A percentile compares a stretch with the other conserved stretches of the same genome.
These are phyloP conservation scores for Nigrospora sphaerica DNA, from an alignment of 2,329 filamentous ascomycete genomes.

Conservation along the genomic window DNA sequence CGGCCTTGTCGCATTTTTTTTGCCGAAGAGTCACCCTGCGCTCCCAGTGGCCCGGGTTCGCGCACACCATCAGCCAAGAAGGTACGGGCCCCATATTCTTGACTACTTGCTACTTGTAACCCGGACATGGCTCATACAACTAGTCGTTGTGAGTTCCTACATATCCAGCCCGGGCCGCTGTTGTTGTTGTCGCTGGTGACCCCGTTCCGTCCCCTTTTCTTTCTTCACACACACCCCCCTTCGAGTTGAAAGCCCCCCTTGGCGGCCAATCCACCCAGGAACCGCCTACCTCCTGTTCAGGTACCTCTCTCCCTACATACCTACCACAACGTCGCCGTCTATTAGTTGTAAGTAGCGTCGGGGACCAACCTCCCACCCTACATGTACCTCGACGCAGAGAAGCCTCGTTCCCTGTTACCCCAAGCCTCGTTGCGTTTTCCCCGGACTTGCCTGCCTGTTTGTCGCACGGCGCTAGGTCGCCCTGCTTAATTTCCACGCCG, in stretches of 20 bases:
- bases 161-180: not conserved
- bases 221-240: not conserved
- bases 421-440: too few relatives aligned
- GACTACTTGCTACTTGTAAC: too few relatives aligned
- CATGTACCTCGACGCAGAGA: too few relatives aligned
- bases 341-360: too few relatives aligned
- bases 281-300: not conserved
- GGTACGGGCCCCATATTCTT: not conserved
- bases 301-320: too few relatives aligned
- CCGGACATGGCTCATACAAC: not conserved
- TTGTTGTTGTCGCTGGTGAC: too few relatives aligned
- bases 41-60: not conserved
- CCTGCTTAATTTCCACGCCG: not conserved
- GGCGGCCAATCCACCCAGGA: not conserved
- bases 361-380: too few relatives aligned
- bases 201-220: not conserved
- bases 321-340: too few relatives aligned
- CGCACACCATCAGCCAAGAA: not conserved
- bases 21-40: not conserved
- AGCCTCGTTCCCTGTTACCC: too few relatives aligned
- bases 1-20: constrained; percentile 1
- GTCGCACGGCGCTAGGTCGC: too few relatives aligned
- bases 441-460: too few relatives aligned
- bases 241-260: too few relatives aligned
- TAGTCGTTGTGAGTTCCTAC: not conserved